Percentiles rank a stretch among this genome's conserved stretches.
Conservation (phyloP, 495 filamentous ascomycete species). For the Penicillium taxi region DNA sequence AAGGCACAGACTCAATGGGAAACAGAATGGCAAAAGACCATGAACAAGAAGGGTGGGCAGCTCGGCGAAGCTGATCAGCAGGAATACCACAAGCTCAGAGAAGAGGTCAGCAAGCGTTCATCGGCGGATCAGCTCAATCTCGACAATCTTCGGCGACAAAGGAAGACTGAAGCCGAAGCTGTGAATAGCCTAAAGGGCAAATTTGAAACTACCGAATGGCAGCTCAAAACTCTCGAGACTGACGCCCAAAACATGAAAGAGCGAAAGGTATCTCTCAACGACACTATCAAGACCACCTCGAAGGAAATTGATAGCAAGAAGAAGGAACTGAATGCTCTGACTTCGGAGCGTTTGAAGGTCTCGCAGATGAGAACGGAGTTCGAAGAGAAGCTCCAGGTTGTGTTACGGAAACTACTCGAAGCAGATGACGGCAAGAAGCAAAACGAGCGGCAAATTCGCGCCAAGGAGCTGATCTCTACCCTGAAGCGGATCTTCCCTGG, state of each 20-base stretch:
- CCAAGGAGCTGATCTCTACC: conserved; percentile 70
- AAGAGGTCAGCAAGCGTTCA: conserved; percentile 79
- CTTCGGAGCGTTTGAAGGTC: conserved; percentile 73
- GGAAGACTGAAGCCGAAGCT: conserved; percentile 83
- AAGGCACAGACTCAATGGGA: conserved; percentile 90
- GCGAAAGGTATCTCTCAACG: conserved; percentile 52
- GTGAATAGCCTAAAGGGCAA: conserved; percentile 79
- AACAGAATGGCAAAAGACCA: conserved; percentile 69
- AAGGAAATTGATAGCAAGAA: conserved; percentile 83
- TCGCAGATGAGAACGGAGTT: conserved; percentile 76
- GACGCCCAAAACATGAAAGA: conserved; percentile 64
- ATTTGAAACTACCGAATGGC: conserved; percentile 67
- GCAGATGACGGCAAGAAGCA: conserved; percentile 78
- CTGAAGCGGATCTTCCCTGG: conserved; percentile 89
- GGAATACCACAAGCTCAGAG: conserved; percentile 78
- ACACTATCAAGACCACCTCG: conserved; percentile 54
- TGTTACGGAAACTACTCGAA: conserved; percentile 68
- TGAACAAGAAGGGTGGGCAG: conserved; percentile 78
- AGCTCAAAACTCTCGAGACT: conserved; percentile 60
- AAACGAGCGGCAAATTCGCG: conserved; percentile 67
- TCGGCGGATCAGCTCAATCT: conserved; percentile 75
- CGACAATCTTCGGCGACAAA: conserved; percentile 73
- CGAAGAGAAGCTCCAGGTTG: conserved; percentile 80
- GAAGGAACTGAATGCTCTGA: conserved; percentile 75
- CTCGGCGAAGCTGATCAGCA: conserved; percentile 79